Base-by-base conservation (phyloP, 2,329 filamentous ascomycete species). In the Aspergillus sp. region DNA sequence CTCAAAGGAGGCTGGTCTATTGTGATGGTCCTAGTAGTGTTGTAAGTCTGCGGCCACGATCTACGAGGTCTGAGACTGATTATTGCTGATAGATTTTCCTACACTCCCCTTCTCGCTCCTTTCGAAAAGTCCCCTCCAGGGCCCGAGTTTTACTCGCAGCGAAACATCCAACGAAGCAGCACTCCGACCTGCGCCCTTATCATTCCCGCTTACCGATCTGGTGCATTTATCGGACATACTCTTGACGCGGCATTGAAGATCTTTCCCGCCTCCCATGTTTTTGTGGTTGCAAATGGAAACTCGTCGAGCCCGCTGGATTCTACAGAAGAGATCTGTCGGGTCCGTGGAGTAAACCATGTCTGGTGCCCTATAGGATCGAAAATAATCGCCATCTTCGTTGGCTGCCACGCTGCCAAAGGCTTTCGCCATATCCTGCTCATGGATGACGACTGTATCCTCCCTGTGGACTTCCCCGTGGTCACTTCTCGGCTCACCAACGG, bases 311-410 rank as follows among this genome's bases (percentile, higher is more conserved):
- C 80, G 1, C 66, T 81, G 1, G 80, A 82, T 60, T 72, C 79
- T 37, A 82, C 80, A 0, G 79, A 79, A 55, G 74, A 77, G 3
- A 69, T 82, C 17, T 80, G 78, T 59, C 65, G 64, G 1, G 62
- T 63, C 2, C 80, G 76, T 45, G 77, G 77, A 11, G 79, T 81
- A 14, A 79, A 80, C 52, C 78, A 82, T 58, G 67, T 80, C 48
- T 82, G 80, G 79, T 75, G 72, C 6, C 78, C 79, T 0, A 72
- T 81, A 9, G 79, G 79, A 2, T 79, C 75, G 0, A 82, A 82
- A 62, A 79, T 81, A 41, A 74, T 80, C 4, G 80, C 80, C 1
- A 77, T 81, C 48, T 82, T 80, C 51, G 78, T 81, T 3, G 80
- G 80, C 11, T 76, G 73, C 55, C 77, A 79, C 54, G 78, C 78